A percentile compares a stretch with the other conserved stretches of the same genome.
Evolutionary conservation across 2,329 filamentous ascomycete genomes (phyloP).

Genomic region (Curvularia verruculosa): DNA sequence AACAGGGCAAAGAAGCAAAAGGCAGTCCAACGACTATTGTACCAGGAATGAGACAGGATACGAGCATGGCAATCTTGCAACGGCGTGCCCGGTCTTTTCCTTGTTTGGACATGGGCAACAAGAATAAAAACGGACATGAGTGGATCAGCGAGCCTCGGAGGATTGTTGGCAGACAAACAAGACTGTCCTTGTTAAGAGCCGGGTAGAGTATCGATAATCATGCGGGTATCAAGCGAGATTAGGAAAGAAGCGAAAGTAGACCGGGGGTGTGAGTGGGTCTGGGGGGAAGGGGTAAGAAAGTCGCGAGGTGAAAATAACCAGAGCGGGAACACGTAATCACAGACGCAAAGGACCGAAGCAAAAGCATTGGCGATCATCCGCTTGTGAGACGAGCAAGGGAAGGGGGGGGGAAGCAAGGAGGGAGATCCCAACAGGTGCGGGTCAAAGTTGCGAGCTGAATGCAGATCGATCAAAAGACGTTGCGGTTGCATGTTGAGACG

Average conservation of each 20-base stretch:
- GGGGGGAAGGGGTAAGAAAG: too few relatives aligned
- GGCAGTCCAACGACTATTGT: neutral
- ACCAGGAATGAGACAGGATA: slow-evolving; percentile 2
- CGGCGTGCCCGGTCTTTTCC: slow-evolving; percentile 5
- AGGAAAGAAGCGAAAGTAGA: neutral
- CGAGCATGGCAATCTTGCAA: slow-evolving; percentile 5
- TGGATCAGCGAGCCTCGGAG: neutral
- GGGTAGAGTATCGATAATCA: slow-evolving; percentile 1
- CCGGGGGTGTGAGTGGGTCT: neutral
- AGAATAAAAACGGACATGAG: neutral
- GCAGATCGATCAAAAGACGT: slow-evolving; percentile 11
- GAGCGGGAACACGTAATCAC: neutral
- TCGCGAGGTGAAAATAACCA: neutral
- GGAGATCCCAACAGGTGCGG: slow-evolving; percentile 4
- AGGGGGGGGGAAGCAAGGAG: neutral
- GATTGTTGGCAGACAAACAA: neutral
- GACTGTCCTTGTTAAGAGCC: neutral
- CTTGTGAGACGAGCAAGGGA: neutral
- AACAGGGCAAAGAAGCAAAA: slow-evolving; percentile 9
- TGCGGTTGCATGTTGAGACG: slow-evolving; percentile 22
- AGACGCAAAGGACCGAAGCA: slow-evolving; percentile 3
- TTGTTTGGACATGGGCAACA: neutral
- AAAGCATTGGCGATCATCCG: slow-evolving; percentile 7
- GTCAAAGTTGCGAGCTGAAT: slow-evolving; percentile 8
- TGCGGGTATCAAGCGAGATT: slow-evolving; percentile 1